Evolutionary conservation across 805 yeast species (phyloP).

Genomic region (Yarrowia deformans): DNA sequence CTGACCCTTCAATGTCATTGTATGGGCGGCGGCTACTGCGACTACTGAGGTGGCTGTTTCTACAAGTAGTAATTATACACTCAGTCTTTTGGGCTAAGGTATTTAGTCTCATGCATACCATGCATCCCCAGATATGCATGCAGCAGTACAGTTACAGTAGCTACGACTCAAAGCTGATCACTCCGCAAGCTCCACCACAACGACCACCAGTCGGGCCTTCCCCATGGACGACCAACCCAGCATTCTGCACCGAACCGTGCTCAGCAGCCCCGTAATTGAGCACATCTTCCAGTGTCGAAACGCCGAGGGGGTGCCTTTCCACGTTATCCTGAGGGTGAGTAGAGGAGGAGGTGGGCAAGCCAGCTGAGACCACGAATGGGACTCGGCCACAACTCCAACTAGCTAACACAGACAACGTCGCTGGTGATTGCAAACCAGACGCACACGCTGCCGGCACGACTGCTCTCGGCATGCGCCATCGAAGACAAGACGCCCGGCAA

Average conservation of each 20-base stretch:
- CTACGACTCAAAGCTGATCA: no score
- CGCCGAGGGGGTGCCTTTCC: conserved; percentile 24
- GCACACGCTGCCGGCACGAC: conserved; percentile 16
- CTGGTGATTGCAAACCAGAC: conserved; percentile 22
- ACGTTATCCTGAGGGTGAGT: conserved; percentile 27
- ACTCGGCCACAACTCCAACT: no score
- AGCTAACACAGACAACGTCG: conserved; percentile 34
- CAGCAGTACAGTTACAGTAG: neutral
- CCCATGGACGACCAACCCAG: conserved; percentile 26
- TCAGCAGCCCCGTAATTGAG: conserved; percentile 33
- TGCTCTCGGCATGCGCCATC: conserved; percentile 16
- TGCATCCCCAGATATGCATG: conserved; percentile 17
- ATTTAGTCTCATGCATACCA: neutral
- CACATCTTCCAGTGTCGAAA: conserved; percentile 33
- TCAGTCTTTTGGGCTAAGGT: no score
- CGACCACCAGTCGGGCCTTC: neutral
- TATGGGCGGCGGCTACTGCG: no score
- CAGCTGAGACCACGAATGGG: no score
- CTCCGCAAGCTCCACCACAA: no score
- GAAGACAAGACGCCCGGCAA: conserved; percentile 10
- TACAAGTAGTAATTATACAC: no score
- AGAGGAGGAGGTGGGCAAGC: neutral
- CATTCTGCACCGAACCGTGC: conserved; percentile 32
- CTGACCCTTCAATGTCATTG: no score
- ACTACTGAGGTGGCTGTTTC: no score